Evolutionary conservation across 129 eudicot genomes (phyloP).

Genomic region (Centaurea solstitialis): DNA sequence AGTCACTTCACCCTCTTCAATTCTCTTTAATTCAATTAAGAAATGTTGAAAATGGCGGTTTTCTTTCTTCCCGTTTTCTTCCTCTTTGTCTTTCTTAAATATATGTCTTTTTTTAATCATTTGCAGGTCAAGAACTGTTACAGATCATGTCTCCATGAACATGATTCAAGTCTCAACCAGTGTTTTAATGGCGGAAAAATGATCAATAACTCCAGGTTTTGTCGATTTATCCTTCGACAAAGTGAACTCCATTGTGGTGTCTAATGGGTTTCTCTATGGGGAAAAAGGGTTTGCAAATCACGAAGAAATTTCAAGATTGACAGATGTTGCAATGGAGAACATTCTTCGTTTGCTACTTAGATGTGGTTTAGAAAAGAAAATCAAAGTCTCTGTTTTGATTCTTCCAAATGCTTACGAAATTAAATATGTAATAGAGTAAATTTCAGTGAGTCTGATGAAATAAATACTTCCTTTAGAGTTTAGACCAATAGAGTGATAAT

Average conservation of each 20-base stretch:
- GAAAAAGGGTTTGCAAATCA: constrained; percentile 8
- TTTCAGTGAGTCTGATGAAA: no score
- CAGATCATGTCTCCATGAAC: constrained; percentile 41
- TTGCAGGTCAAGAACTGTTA: constrained; percentile 55
- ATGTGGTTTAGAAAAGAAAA: constrained; percentile 76
- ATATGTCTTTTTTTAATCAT: constrained; percentile 17
- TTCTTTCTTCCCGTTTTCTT: constrained; percentile 37
- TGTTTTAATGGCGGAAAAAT: constrained; percentile 69
- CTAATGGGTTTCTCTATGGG: constrained; percentile 45
- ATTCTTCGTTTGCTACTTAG: constrained; percentile 68
- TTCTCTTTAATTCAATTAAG: constrained; percentile 7
- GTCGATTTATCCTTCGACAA: constrained; percentile 55
- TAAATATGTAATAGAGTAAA: no score
- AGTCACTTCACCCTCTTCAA: not conserved
- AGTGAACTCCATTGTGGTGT: constrained; percentile 63
- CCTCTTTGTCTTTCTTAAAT: constrained; percentile 5
- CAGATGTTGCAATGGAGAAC: constrained; percentile 53
- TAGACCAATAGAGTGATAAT: no score
- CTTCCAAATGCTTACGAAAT: constrained; percentile 42
- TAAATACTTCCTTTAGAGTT: no score
- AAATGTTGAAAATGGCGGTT: constrained; percentile 44
- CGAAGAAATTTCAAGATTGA: not conserved
- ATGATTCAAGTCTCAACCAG: constrained; percentile 53
- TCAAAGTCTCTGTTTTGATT: constrained; percentile 61
- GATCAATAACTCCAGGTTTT: constrained; percentile 71